These are phyloP conservation scores for Solanum paucissectum DNA, from an alignment of 257 asterid species.

Conservation along the genomic window DNA sequence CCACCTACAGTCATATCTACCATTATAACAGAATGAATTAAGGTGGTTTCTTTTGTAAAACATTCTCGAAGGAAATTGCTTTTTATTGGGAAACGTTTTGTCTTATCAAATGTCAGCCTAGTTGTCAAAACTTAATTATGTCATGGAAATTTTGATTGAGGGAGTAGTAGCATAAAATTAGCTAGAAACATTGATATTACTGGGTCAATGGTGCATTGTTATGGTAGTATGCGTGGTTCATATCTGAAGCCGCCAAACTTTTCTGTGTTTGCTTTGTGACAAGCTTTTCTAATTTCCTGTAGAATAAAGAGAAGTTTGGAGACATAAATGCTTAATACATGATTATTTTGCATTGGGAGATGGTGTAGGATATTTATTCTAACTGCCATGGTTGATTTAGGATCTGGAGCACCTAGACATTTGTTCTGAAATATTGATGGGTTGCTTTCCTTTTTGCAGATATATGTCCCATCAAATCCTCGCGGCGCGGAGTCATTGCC, in stretches of 20 bases:
- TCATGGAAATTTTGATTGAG: not conserved
- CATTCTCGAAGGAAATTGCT: not conserved
- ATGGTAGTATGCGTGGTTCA: not conserved
- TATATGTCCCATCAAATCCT: constrained; percentile 90
- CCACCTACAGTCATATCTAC: not conserved
- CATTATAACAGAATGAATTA: not conserved
- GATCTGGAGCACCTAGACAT: not conserved
- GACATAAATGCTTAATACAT: not conserved
- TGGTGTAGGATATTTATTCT: not conserved
- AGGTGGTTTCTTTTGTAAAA: not conserved
- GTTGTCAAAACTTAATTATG: not conserved
- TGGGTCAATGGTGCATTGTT: not conserved
- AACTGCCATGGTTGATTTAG: not conserved
- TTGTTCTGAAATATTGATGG: not conserved
- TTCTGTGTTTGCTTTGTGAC: not conserved
- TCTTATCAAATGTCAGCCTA: not conserved
- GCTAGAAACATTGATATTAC: not conserved
- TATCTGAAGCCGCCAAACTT: not conserved
- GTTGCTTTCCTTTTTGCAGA: constrained; percentile 25
- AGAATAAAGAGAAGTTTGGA: not conserved
- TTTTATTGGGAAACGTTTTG: not conserved
- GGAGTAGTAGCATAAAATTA: not conserved
- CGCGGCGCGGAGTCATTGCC: constrained; percentile 98
- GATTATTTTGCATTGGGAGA: not conserved
- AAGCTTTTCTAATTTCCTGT: not conserved